A percentile compares a stretch with the other conserved stretches of the same genome.
These are phyloP conservation scores for Cucurbitaria berberidis DNA, from an alignment of 2,329 filamentous ascomycete genomes.

Conservation along the genomic window DNA sequence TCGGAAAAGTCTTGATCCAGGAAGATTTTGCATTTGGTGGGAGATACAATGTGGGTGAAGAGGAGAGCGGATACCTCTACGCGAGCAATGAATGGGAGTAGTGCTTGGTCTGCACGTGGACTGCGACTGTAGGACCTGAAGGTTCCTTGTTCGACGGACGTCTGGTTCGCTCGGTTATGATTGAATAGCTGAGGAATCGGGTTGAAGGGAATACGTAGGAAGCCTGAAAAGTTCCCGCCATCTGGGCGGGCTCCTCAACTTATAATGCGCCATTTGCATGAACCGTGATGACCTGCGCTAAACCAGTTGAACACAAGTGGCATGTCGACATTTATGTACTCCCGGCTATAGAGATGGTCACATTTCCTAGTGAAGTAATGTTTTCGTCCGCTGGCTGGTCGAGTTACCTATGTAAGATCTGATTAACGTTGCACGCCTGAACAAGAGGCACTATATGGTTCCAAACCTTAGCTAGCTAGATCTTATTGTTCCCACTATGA, in stretches of 20 bases:
- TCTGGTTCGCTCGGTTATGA: constrained; percentile 9
- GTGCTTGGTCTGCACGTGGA: constrained; percentile 35
- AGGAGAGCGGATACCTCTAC: constrained; percentile 41
- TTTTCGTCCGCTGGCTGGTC: no score
- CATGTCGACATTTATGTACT: constrained; percentile 15
- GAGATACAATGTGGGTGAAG: constrained; percentile 39
- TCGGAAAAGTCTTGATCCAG: constrained; percentile 44
- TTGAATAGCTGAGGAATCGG: constrained; percentile 9
- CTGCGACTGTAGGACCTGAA: constrained; percentile 31
- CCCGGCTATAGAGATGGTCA: no score
- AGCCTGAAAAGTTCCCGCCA: constrained; percentile 29
- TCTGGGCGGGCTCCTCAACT: constrained; percentile 27
- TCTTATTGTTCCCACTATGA: background rate
- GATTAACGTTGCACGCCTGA: no score
- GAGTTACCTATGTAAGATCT: no score
- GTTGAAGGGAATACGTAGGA: constrained; percentile 22
- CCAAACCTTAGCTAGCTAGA: background rate
- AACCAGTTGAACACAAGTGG: constrained; percentile 4
- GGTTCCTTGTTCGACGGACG: constrained; percentile 26
- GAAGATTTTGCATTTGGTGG: constrained; percentile 44
- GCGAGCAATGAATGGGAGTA: constrained; percentile 43
- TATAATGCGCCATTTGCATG: constrained; percentile 16
- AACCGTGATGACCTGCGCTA: constrained; percentile 25
- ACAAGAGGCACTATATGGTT: background rate
- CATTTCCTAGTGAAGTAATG: no score